These are phyloP conservation scores for Aspergillus leporis DNA, from an alignment of 495 filamentous ascomycete species.

Conservation along the genomic window DNA sequence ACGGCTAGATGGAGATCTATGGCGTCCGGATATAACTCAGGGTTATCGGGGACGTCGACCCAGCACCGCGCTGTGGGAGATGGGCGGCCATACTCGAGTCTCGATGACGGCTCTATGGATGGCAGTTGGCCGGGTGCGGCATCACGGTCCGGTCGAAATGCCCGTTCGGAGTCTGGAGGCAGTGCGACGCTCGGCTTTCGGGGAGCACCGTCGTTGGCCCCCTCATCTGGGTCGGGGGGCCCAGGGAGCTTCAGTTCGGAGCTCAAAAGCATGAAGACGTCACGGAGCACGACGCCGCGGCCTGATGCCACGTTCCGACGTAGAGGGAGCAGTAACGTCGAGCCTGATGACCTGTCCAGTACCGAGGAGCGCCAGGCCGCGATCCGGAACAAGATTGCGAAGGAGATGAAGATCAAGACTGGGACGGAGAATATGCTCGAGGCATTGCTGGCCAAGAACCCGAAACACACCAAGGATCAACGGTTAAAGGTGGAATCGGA, in stretches of 20 bases:
- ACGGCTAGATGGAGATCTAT: conserved; percentile 50
- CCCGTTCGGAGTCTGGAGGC: conserved; percentile 60
- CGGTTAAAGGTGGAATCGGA: conserved; percentile 84
- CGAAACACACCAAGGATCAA: conserved; percentile 93
- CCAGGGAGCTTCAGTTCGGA: conserved; percentile 95
- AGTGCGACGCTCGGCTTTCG: conserved; percentile 61
- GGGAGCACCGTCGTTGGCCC: conserved; percentile 56
- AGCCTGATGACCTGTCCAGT: conserved; percentile 56
- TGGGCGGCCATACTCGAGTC: conserved; percentile 54
- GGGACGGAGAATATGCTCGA: conserved; percentile 97
- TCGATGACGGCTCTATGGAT: conserved; percentile 53
- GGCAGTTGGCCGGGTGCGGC: conserved; percentile 50
- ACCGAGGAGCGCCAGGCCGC: conserved; percentile 74
- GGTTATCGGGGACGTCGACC: conserved; percentile 66
- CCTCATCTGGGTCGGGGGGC: conserved; percentile 59
- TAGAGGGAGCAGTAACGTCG: conserved; percentile 63
- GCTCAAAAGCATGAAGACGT: conserved; percentile 70
- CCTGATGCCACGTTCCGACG: conserved; percentile 56
- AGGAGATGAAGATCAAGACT: conserved; percentile 95
- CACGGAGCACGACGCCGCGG: conserved; percentile 68
- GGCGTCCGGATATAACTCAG: conserved; percentile 52
- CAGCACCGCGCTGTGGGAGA: conserved; percentile 63
- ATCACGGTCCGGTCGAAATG: conserved; percentile 42
- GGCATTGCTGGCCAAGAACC: conserved; percentile 89
- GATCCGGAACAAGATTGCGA: conserved; percentile 79